Base-by-base conservation (phyloP, 345 rosid genomes). In the Aquilaria yunnanensis region DNA sequence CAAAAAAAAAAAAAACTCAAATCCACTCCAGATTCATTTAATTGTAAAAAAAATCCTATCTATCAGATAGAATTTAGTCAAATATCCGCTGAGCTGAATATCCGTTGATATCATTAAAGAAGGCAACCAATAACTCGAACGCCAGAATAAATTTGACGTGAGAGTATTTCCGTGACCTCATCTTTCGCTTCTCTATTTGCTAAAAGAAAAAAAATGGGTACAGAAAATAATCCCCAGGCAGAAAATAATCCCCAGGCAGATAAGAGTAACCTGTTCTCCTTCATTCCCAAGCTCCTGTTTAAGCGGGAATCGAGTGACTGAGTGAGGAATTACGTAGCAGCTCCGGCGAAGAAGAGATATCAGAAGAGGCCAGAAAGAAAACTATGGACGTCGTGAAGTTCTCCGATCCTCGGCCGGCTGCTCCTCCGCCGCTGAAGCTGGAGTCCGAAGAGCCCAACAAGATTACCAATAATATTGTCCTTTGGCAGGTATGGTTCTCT, bases 361-460 rank as follows among this genome's bases (percentile, higher is more conserved):
- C 34, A 32, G 33, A 7, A 32, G 37, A 54, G 3, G 32, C 58
- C 1, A 54, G 56, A 33, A 41, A 29, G 11, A 76, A 68, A 67
- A 23, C 23, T 23, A 23, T 61, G 4, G 69, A 65, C 10, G 70
- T 51, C 49, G 72, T 72, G 2, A 72, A 37, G 63, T 62, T 72
- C 14, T 61, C 70, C 1, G 70, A 72, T 58, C 70, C 69, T 32
- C 71, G 69, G 32, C 77, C 80, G 16, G 51, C 56, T 14, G 56
- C 37, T 51, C 77, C 69, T 51, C 77, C 77, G 1, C 72, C 77
- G 14, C 10, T 72, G 71, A 72, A 63, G 67, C 57, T 69, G 3
- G 65, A 76, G 54, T 63, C 59, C 14, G 72, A 66, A 14, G 72
- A 72, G 45, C 6, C 67, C 3, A 32, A 14, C n/a, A 63, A 23